These are phyloP conservation scores for Penicilliopsis zonata DNA, from an alignment of 495 filamentous ascomycete genomes.

Conservation along the genomic window DNA sequence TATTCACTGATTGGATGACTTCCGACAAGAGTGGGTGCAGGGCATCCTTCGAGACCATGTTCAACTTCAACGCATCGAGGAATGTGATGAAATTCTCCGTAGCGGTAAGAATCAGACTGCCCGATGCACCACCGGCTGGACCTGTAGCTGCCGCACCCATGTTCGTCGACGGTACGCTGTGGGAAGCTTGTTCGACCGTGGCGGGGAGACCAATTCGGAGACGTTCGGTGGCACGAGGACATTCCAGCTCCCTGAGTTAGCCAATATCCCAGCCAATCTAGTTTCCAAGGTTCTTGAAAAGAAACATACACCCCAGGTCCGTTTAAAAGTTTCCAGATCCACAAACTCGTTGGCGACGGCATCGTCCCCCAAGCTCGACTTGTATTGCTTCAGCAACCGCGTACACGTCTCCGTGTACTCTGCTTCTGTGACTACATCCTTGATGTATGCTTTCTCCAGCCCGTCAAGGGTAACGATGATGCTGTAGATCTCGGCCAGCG, in stretches of 20 bases:
- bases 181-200: conserved; percentile 45
- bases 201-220: conserved; percentile 77
- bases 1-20: conserved; percentile 91
- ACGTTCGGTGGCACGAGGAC: conserved; percentile 84
- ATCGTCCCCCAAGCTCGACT: conserved; percentile 80
- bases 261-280: neutral
- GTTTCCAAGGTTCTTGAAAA: neutral
- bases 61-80: conserved; percentile 82
- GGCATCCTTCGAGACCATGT: conserved; percentile 85
- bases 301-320: conserved; percentile 69
- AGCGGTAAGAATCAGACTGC: conserved; percentile 67
- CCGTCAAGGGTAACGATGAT: conserved; percentile 94
- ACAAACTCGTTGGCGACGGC: conserved; percentile 71
- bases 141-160: conserved; percentile 27
- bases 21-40: conserved; percentile 88
- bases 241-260: conserved; percentile 60
- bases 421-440: conserved; percentile 81
- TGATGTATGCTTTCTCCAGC: conserved; percentile 91
- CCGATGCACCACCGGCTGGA: conserved; percentile 42
- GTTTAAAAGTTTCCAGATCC: conserved; percentile 88
- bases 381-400: conserved; percentile 91
- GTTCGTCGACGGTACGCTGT: conserved; percentile 25
- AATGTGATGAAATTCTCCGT: conserved; percentile 99
- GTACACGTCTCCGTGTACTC: conserved; percentile 96
- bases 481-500: conserved; percentile 92